Conservation (phyloP, 345 rosid genomes). For the Boechera retrofracta region DNA sequence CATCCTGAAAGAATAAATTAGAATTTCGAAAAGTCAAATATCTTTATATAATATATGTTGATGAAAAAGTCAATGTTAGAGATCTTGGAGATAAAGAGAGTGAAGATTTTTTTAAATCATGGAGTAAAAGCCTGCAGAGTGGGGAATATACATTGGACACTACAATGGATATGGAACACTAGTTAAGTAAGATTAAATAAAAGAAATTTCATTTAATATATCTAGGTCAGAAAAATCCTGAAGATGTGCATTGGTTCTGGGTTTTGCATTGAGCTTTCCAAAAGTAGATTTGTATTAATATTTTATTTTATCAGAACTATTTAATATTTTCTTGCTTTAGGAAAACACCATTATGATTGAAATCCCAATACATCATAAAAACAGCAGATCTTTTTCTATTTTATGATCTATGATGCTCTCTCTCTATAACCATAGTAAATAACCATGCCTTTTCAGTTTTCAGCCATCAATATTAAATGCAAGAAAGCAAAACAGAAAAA, state of each 20-base stretch:
- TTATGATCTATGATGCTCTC: conserved; percentile 32
- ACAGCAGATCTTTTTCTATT: conserved; percentile 34
- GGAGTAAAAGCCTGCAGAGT: conserved; percentile 23
- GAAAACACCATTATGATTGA: conserved; percentile 37
- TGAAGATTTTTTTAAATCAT: background rate
- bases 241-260: conserved; percentile 36
- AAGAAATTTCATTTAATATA: conserved; percentile 12
- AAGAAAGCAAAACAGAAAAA: conserved; percentile 3
- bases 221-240: conserved; percentile 39
- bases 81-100: conserved; percentile 22
- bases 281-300: conserved; percentile 27
- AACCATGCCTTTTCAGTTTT: conserved; percentile 44
- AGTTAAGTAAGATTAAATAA: background rate
- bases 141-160: conserved; percentile 33
- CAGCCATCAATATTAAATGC: conserved; percentile 43
- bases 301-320: conserved; percentile 15
- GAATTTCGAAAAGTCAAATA: background rate
- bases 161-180: background rate
- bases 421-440: conserved; percentile 37
- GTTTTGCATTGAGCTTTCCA: conserved; percentile 41
- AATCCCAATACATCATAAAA: conserved; percentile 40
- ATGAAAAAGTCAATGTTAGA: conserved; percentile 15
- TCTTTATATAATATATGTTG: background rate
- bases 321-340: conserved; percentile 21
- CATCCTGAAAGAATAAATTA: conserved; percentile 58